Percentiles rank a stretch among this genome's conserved stretches.
These are phyloP conservation scores for Berberis thunbergii DNA, from an alignment of 164 flowering plant species.

Conservation along the genomic window DNA sequence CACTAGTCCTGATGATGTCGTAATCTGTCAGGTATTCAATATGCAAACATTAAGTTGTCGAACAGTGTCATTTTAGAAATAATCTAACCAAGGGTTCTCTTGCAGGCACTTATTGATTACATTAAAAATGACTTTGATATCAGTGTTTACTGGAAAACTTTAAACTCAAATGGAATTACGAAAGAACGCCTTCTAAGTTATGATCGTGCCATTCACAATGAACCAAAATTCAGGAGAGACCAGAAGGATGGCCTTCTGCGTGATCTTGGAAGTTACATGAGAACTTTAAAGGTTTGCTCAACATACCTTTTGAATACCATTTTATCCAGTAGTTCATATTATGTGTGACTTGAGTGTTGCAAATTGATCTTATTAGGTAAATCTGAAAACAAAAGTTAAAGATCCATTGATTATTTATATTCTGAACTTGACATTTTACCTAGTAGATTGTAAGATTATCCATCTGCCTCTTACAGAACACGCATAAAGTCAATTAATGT, in stretches of 20 bases:
- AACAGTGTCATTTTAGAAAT: constrained; percentile 1
- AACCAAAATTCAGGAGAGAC: constrained; percentile 70
- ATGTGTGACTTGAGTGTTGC: too few relatives aligned
- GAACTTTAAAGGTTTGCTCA: constrained; percentile 78
- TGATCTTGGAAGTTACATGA: constrained; percentile 88
- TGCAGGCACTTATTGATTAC: constrained; percentile 88
- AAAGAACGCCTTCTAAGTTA: constrained; percentile 95
- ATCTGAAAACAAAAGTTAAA: too few relatives aligned
- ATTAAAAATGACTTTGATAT: constrained; percentile 76
- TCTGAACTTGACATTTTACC: too few relatives aligned
- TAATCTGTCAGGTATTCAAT: constrained; percentile 87
- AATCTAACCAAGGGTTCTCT: constrained; percentile 7
- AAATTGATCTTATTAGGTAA: too few relatives aligned
- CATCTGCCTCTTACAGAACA: too few relatives aligned
- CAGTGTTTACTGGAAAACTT: constrained; percentile 80
- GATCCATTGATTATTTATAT: too few relatives aligned
- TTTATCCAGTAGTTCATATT: too few relatives aligned
- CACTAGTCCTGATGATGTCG: constrained; percentile 98
- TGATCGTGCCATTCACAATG: constrained; percentile 90
- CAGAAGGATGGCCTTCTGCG: constrained; percentile 89
- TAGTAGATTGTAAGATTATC: too few relatives aligned
- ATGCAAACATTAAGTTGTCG: constrained; percentile 2
- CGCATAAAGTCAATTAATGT: too few relatives aligned
- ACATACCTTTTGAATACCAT: not conserved
- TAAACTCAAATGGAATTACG: constrained; percentile 88